Percentiles rank a stretch among this genome's conserved stretches.
phyloP scores from a whole-genome alignment of 257 asterid species.

The Anisodus tanguticus region DNA sequence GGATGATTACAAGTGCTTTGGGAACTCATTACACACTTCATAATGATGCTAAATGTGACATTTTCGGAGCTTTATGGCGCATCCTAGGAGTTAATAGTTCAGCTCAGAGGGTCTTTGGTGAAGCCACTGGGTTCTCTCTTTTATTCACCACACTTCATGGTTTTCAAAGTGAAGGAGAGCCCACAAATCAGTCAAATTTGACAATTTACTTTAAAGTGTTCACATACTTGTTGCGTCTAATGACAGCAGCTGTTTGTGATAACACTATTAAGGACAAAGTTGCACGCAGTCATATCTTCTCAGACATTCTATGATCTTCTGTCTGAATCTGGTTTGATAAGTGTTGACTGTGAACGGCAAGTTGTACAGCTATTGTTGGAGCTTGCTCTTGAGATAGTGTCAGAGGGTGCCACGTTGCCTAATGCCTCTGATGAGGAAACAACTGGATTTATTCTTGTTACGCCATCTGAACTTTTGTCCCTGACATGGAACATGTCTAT shows the following conservation, averaged over 20 bases:
- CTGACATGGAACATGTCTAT: conserved; percentile 77
- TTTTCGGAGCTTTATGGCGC: conserved; percentile 94
- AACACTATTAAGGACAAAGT: conserved; percentile 76
- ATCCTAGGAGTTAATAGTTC: conserved; percentile 75
- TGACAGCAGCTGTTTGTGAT: conserved; percentile 85
- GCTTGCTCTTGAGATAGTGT: conserved; percentile 88
- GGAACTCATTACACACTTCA: conserved; percentile 83
- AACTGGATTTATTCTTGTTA: conserved; percentile 60
- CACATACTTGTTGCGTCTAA: conserved; percentile 81
- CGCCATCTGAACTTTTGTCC: conserved; percentile 66
- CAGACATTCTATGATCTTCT: conserved; percentile 90
- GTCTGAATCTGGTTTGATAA: conserved; percentile 78
- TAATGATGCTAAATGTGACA: conserved; percentile 89
- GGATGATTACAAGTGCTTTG: conserved; percentile 84
- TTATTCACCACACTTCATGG: conserved; percentile 84
- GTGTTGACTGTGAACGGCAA: conserved; percentile 92
- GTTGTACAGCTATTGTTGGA: conserved; percentile 88
- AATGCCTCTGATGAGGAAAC: conserved; percentile 55
- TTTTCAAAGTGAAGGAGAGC: conserved; percentile 71
- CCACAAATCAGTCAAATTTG: conserved; percentile 47
- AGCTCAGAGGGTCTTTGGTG: conserved; percentile 98
- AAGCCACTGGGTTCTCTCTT: conserved; percentile 96
- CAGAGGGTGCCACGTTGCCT: conserved; percentile 59
- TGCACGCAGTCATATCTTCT: conserved; percentile 70
- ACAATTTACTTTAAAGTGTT: conserved; percentile 61